These are phyloP conservation scores for Blastomyces parvus DNA, from an alignment of 2,329 filamentous ascomycete species.

Conservation along the genomic window DNA sequence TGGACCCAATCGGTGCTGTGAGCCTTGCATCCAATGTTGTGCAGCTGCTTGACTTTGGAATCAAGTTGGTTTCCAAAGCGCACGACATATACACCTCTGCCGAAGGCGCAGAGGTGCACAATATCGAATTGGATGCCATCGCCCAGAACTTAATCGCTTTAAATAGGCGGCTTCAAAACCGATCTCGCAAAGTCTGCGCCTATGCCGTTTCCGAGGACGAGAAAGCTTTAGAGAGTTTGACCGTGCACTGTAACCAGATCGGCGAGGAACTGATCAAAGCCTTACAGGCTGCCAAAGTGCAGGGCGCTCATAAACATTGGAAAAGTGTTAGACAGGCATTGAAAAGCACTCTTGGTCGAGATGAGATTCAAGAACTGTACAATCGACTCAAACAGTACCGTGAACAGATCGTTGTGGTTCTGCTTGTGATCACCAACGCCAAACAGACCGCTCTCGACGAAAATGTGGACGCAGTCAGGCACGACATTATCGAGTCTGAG, in stretches of 20 bases:
- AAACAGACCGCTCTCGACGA: not conserved
- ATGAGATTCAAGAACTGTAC: constrained; percentile 11
- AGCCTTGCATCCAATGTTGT: constrained; percentile 13
- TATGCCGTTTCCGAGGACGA: constrained; percentile 3
- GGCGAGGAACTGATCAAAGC: constrained; percentile 7
- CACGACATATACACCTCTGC: constrained; percentile 7
- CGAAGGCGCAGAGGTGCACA: constrained; percentile 11
- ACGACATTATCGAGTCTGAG: not conserved
- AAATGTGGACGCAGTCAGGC: not conserved
- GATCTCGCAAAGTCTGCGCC: not conserved
- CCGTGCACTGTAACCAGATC: constrained; percentile 10
- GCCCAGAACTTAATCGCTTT: constrained; percentile 10
- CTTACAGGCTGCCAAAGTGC: constrained; percentile 8
- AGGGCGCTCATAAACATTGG: constrained; percentile 9
- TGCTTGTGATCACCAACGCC: constrained; percentile 6
- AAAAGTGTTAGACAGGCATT: constrained; percentile 10
- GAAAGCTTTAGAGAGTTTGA: constrained; percentile 11
- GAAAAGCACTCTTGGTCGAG: constrained; percentile 9
- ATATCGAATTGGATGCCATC: constrained; percentile 13
- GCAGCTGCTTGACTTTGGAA: constrained; percentile 11
- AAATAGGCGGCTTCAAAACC: not conserved
- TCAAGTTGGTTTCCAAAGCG: constrained; percentile 7
- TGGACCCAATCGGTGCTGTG: constrained; percentile 10
- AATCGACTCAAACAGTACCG: not conserved
- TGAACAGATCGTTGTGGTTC: constrained; percentile 1